phyloP scores from a whole-genome alignment of 768 basidiomycete genomes.

The Mycena haematopus region DNA sequence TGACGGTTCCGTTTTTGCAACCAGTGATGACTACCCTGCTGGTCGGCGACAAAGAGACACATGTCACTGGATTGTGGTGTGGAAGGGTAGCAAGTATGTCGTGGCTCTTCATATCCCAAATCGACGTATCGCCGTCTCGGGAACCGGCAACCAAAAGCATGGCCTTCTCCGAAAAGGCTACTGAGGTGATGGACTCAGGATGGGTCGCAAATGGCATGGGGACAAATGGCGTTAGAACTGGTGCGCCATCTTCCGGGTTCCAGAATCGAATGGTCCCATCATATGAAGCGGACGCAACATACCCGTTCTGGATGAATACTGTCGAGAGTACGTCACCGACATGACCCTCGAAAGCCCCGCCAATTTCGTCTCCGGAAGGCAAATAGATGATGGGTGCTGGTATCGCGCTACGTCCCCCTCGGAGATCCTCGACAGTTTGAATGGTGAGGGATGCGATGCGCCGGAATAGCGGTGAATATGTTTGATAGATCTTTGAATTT shows the following conservation, averaged over 20 bases:
- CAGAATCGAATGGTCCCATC: slow-evolving; percentile 25
- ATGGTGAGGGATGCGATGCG: slow-evolving; percentile 1
- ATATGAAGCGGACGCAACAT: slow-evolving; percentile 18
- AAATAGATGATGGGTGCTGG: neutral
- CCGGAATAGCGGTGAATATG: neutral
- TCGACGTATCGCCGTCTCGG: neutral
- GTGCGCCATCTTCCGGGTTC: slow-evolving; percentile 9
- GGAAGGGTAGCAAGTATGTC: neutral
- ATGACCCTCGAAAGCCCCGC: slow-evolving; percentile 17
- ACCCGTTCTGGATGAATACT: slow-evolving; percentile 3
- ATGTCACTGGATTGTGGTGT: slow-evolving; percentile 18
- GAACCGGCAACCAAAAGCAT: slow-evolving; percentile 22
- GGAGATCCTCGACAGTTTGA: slow-evolving; percentile 11
- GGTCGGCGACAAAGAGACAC: slow-evolving; percentile 25
- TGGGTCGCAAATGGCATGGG: neutral
- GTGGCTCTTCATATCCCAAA: slow-evolving; percentile 20
- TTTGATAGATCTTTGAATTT: slow-evolving; percentile 16
- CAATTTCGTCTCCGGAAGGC: neutral
- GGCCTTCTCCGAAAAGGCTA: slow-evolving; percentile 18
- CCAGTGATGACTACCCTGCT: slow-evolving; percentile 13
- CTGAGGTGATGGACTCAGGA: slow-evolving; percentile 11
- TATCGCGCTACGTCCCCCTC: slow-evolving; percentile 1
- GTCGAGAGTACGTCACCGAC: slow-evolving; percentile 8
- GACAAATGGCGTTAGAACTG: slow-evolving; percentile 7
- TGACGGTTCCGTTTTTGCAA: slow-evolving; percentile 9